Conservation (phyloP, 805 yeast genomes). For the Zygotorulaspora danielsina region DNA sequence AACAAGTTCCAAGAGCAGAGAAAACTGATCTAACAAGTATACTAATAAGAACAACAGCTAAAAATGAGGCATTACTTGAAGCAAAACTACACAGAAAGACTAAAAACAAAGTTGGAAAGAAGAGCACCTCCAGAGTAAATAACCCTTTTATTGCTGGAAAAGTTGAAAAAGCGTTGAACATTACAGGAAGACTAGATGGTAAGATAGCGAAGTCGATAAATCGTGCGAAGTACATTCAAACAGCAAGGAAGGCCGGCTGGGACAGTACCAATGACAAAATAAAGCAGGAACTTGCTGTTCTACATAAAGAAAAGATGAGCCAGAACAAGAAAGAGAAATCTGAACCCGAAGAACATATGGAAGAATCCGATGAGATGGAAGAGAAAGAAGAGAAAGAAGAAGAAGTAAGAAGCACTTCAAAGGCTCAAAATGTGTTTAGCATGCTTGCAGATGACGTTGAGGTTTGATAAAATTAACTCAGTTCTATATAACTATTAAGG, state of each 20-base stretch:
- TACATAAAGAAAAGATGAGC: conserved; percentile 1
- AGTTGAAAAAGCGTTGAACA: conserved; percentile 46
- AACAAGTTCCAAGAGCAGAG: conserved; percentile 53
- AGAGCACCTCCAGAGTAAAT: conserved; percentile 16
- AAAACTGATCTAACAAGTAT: conserved; percentile 58
- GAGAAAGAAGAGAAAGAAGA: conserved; percentile 20
- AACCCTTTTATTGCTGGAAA: conserved; percentile 35
- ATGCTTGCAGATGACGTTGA: conserved; percentile 35
- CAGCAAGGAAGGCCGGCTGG: conserved; percentile 68
- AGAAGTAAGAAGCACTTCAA: conserved; percentile 9
- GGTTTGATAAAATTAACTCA: too few relatives aligned
- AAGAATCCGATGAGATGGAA: conserved; percentile 13
- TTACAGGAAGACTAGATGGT: conserved; percentile 52
- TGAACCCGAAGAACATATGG: conserved; percentile 1
- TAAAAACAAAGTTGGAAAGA: conserved; percentile 29
- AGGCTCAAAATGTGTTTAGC: conserved; percentile 31
- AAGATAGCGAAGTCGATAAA: conserved; percentile 62
- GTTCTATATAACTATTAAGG: too few relatives aligned
- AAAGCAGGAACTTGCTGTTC: conserved; percentile 28
- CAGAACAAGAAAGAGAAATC: background rate
- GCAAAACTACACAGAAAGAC: conserved; percentile 48
- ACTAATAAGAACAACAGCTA: conserved; percentile 61
- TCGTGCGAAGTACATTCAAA: conserved; percentile 58
- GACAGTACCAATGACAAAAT: conserved; percentile 57
- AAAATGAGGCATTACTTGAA: conserved; percentile 58